Evolutionary conservation across 176 grass and related monocot genomes (phyloP), one percentile per base, ranked within the genome.

Genomic region (Dendrocalamus sinicus): DNA sequence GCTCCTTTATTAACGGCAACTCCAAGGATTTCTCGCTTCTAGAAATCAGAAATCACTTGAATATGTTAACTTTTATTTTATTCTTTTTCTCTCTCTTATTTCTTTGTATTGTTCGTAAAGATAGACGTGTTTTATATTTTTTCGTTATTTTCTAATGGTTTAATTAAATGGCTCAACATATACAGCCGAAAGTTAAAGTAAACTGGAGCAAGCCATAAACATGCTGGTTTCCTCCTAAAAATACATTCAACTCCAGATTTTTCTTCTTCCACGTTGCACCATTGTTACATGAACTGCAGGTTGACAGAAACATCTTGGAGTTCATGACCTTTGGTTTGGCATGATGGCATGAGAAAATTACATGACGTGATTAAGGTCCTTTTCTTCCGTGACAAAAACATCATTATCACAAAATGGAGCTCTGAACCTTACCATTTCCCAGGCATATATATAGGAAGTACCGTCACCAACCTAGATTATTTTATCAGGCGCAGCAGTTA

Each of bases 171-270:
- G 5, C 5, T 39, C 37, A 39, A 0, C 37, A 5, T 39, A 5
- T 35, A 4, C 32, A 35, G 32, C 32, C 32, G 32, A 35, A 3
- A 35, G 32, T 35, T 35, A 35, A 35, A 35, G 32, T 3, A 35
- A 35, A 35, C 3, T 35, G 32, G 32, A 35, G 32, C 32, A 35
- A 35, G 32, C 2, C 32, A 35, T 35, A 4, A 35, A 35, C 32
- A 35, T 35, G 72, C 20, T 76, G 72, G 45, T 76, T 76, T 64
- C 14, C 45, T 54, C 39, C 32, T 30, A 50, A 44, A 12, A 9
- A 22, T n/a, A 53, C n/a, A 57, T 7, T 73, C n/a, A 44, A 28
- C 62, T 55, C 60, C 22, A 77, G 73, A 77, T 54, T 75, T 84
- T 24, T 75, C 57, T 17, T 76, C 45, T 6, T 80, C 43, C 60